Conservation (phyloP, 177 flowering plant genomes). For the Tripterygium wilfordii region DNA sequence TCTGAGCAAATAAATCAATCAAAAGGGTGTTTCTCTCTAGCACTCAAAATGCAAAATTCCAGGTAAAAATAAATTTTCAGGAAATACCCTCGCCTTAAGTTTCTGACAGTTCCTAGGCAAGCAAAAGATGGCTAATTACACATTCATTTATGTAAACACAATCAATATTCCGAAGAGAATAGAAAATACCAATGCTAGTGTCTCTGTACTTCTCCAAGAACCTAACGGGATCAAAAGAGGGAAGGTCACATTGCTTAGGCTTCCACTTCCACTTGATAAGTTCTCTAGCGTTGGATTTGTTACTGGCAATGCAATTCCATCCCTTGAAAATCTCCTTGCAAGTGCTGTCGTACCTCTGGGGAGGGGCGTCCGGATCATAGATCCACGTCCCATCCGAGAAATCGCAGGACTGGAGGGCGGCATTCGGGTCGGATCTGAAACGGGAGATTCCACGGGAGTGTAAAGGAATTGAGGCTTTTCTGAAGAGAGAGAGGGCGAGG, state of each 20-base stretch:
- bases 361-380: conserved; percentile 37
- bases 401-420: conserved; percentile 31
- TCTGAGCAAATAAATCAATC: no score
- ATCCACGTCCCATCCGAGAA: conserved; percentile 73
- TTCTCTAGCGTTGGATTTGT: conserved; percentile 59
- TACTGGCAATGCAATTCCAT: conserved; percentile 73
- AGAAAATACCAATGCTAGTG: conserved; percentile 60
- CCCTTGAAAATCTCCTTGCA: conserved; percentile 98
- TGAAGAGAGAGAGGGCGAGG: conserved; percentile 41
- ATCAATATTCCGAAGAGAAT: not conserved
- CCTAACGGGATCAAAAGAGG: conserved; percentile 54
- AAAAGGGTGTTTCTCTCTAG: no score
- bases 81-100: no score
- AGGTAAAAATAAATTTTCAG: no score
- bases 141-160: no score
- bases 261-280: conserved; percentile 77
- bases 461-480: conserved; percentile 18
- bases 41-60: no score
- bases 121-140: no score
- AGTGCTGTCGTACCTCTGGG: conserved; percentile 50
- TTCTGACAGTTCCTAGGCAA: no score
- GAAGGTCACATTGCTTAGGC: conserved; percentile 60
- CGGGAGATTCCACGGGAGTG: conserved; percentile 4
- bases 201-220: conserved; percentile 58
- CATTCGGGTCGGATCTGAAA: not conserved